phyloP scores from a whole-genome alignment of 768 basidiomycete species.

The Tricholoma bakamatsutake region DNA sequence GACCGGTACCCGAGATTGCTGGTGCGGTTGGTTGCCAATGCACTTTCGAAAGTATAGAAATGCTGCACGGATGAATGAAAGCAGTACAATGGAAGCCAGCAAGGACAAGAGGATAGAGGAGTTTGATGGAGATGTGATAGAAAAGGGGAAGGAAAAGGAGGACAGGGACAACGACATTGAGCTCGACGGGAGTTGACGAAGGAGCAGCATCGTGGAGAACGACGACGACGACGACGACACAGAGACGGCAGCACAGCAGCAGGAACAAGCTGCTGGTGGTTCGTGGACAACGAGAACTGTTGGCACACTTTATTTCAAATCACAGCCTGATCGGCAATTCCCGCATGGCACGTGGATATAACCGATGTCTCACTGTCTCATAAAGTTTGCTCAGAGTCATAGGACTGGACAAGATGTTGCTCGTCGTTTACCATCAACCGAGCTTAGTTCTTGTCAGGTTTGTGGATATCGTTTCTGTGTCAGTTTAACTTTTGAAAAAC shows the following conservation, averaged over 20 bases:
- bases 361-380: too few species aligned
- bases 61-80: conserved; percentile 18
- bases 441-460: too few species aligned
- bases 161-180: conserved; percentile 12
- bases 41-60: conserved; percentile 11
- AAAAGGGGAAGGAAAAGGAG: conserved; percentile 11
- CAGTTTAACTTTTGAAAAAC: too few species aligned
- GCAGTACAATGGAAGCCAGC: conserved; percentile 21
- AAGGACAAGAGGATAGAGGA: conserved; percentile 22
- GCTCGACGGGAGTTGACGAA: conserved; percentile 17
- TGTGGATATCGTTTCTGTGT: too few species aligned
- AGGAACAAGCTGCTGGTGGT: conserved; percentile 14
- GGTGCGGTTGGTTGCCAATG: conserved; percentile 6
- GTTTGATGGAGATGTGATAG: conserved; percentile 17
- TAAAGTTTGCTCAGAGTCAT: too few species aligned
- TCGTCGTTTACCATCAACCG: too few species aligned
- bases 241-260: conserved; percentile 11
- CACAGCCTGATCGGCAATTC: conserved; percentile 10
- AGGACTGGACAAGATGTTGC: too few species aligned
- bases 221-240: conserved; percentile 15
- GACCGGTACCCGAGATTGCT: conserved; percentile 8
- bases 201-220: conserved; percentile 18
- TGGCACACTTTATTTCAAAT: conserved; percentile 10
- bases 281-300: conserved; percentile 10
- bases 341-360: conserved; percentile 3